phyloP scores from a whole-genome alignment of 208 protist genomes.

The Acanthamoeba triangularis region DNA sequence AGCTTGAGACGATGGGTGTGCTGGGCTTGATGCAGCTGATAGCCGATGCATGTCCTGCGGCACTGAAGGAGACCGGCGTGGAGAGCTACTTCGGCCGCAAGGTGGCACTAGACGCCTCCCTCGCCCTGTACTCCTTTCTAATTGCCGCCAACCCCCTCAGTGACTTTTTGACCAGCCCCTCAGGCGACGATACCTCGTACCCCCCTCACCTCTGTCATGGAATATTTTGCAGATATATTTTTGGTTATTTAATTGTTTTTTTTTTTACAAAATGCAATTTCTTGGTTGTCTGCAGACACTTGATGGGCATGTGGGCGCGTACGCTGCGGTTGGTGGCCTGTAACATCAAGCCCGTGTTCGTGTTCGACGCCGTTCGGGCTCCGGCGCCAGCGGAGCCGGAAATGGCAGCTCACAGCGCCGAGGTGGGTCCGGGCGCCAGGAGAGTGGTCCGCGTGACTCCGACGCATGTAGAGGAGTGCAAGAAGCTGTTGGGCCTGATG shows the following conservation, averaged over 20 bases:
- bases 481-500: constrained; percentile 99
- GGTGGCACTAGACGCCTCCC: constrained; percentile 99
- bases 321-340: constrained; percentile 98
- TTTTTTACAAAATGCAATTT: no score
- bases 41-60: constrained; percentile 95
- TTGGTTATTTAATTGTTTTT: no score
- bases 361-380: background rate
- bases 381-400: background rate
- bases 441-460: constrained; percentile 48
- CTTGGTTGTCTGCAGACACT: no score
- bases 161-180: constrained; percentile 95
- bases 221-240: background rate
- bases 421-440: constrained; percentile 98
- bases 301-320: constrained; percentile 98
- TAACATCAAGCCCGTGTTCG: constrained; percentile 99
- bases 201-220: no score
- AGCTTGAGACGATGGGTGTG: constrained; percentile 99
- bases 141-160: constrained; percentile 86
- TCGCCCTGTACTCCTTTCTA: constrained; percentile 99
- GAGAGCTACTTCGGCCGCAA: constrained; percentile 97
- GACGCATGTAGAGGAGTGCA: constrained; percentile 91
- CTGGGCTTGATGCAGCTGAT: constrained; percentile 97
- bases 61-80: constrained; percentile 96
- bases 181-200: constrained; percentile 86
- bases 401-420: constrained; percentile 87